Conservation (phyloP, 2,329 filamentous ascomycete genomes). For the Gnomoniopsis smithogilvyi region DNA sequence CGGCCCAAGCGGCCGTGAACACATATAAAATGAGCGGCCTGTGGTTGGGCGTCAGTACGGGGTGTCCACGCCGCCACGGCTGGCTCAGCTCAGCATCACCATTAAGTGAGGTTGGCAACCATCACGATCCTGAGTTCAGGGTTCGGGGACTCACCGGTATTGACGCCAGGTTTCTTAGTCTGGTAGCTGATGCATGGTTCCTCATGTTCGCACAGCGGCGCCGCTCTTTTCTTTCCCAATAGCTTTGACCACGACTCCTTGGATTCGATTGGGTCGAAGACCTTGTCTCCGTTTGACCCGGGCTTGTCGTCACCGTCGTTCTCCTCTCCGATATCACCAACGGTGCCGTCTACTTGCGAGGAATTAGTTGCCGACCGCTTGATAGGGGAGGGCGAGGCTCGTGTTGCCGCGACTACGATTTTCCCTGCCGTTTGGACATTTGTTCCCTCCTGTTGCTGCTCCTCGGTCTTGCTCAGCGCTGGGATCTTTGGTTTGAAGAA, state of each 20-base stretch:
- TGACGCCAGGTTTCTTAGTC: conserved; percentile 87
- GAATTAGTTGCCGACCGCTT: neutral
- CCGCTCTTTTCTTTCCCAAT: conserved; percentile 64
- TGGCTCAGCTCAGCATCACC: neutral
- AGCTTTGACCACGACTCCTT: conserved; percentile 87
- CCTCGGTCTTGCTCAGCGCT: neutral
- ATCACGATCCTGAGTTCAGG: neutral
- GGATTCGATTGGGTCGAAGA: conserved; percentile 66
- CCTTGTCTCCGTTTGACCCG: conserved; percentile 30
- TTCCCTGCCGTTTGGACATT: neutral
- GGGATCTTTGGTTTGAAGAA: conserved; percentile 68
- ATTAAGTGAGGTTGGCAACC: neutral
- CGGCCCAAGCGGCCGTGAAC: conserved; percentile 72
- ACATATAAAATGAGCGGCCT: conserved; percentile 64
- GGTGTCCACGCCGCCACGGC: neutral
- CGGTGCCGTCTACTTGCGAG: neutral
- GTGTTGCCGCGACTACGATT: neutral
- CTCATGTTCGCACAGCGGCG: conserved; percentile 81
- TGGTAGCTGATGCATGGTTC: conserved; percentile 81
- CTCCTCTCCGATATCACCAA: neutral
- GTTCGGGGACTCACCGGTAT: conserved; percentile 54
- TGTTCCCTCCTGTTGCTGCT: neutral
- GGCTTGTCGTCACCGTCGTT: neutral
- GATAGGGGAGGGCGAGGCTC: neutral
- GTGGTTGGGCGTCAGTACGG: neutral